Base-by-base conservation (phyloP, 306 rosid species). In the Gillenia trifoliata region DNA sequence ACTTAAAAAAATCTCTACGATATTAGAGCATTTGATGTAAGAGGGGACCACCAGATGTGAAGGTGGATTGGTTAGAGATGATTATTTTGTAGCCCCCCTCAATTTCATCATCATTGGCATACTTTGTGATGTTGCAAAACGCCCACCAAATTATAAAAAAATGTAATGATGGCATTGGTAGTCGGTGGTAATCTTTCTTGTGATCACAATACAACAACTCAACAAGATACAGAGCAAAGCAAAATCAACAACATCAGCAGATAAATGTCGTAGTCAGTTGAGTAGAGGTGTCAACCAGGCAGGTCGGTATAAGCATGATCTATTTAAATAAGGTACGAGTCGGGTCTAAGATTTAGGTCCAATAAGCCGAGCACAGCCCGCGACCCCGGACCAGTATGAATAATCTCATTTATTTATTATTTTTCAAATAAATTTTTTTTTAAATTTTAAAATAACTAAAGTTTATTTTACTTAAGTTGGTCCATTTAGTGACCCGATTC, bases 141-240 rank as follows among this genome's bases (percentile, higher is more conserved):
- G 76, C n/a, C 40, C 79, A 65, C 19, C n/a, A n/a, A n/a, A n/a
- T n/a, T n/a, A n/a, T n/a, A n/a, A n/a, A n/a, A n/a, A n/a, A n/a
- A n/a, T n/a, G n/a, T n/a, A n/a, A n/a, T 71, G 22, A 47, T 22
- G 63, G 41, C 43, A 5, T 64, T 15, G 71, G 77, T 77, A 55
- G 79, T 45, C 30, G 82, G 76, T 62, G 29, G 9, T 38, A 38
- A 38, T 38, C 11, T 38, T 38, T 38, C 41, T 38, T 38, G 41
- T 36, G 41, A 38, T 38, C 3, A 10, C 41, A 9, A 38, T 8
- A 38, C 8, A 1, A 38, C 52, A 15, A 45, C 52, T 45, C 52
- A 7, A 45, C 20, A 17, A 45, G 22, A 43, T 19, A 29, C 23
- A 30, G 6, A 50, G 1, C 4, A 1, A 20, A 20, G 11, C 68